Conservation (phyloP, 2,329 filamentous ascomycete species). For the Nectriaceae sp. region DNA sequence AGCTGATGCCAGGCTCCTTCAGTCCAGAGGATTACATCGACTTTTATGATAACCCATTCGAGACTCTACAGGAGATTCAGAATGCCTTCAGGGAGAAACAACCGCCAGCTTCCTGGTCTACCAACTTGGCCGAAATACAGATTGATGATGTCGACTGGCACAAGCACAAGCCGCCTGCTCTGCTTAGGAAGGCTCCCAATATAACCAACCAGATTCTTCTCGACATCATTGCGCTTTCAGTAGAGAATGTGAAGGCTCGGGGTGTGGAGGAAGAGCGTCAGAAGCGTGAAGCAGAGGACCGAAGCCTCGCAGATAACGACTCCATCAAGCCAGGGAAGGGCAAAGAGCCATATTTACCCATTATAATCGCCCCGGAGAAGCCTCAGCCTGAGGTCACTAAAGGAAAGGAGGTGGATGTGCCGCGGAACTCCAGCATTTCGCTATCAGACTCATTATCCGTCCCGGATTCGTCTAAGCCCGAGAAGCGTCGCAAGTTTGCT, state of each 20-base stretch:
- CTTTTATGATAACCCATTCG: constrained; percentile 32
- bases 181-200: constrained; percentile 40
- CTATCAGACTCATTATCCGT: constrained; percentile 11
- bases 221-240: constrained; percentile 45
- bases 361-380: constrained; percentile 30
- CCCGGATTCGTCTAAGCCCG: constrained; percentile 12
- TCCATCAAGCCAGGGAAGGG: constrained; percentile 26
- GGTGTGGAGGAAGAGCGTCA: constrained; percentile 33
- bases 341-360: constrained; percentile 39
- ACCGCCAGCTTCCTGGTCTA: constrained; percentile 18
- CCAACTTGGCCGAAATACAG: constrained; percentile 24
- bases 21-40: constrained; percentile 32
- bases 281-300: constrained; percentile 31
- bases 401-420: constrained; percentile 2
- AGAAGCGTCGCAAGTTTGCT: constrained; percentile 35
- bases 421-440: constrained; percentile 3
- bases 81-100: constrained; percentile 24
- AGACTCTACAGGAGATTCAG: constrained; percentile 24
- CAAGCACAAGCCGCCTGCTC: constrained; percentile 47
- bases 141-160: constrained; percentile 44
- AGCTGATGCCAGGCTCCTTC: constrained; percentile 32
- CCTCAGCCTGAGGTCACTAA: not conserved
- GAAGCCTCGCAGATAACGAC: constrained; percentile 16
- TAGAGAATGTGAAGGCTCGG: constrained; percentile 45
- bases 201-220: constrained; percentile 42